Percentiles rank a stretch among this genome's conserved stretches.
These are phyloP conservation scores for Trichoderma cornu-damae DNA, from an alignment of 2,329 filamentous ascomycete species.

Conservation along the genomic window DNA sequence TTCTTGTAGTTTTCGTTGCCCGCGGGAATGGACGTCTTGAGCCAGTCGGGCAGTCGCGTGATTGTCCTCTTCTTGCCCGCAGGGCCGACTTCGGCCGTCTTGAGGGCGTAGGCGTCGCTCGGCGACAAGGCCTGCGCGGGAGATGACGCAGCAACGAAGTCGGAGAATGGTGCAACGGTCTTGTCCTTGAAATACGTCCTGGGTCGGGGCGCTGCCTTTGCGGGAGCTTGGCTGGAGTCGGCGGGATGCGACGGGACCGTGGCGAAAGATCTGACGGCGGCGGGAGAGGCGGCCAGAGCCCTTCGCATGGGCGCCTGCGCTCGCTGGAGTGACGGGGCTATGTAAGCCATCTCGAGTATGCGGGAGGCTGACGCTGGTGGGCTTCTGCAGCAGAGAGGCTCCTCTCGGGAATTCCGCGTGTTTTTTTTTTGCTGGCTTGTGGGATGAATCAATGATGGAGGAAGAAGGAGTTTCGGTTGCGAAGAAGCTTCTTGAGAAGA, in stretches of 20 bases:
- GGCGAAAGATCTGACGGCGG: constrained; percentile 39
- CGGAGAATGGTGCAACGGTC: constrained; percentile 51
- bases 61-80: constrained; percentile 58
- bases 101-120: constrained; percentile 54
- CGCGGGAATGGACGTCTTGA: constrained; percentile 90
- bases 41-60: constrained; percentile 80
- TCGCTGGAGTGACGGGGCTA: constrained; percentile 40
- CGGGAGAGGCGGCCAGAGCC: constrained; percentile 34
- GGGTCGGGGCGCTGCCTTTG: constrained; percentile 28
- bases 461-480: too few relatives aligned
- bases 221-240: constrained; percentile 23
- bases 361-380: not conserved
- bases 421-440: not conserved
- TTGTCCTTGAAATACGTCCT: constrained; percentile 57
- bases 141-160: constrained; percentile 48
- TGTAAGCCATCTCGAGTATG: constrained; percentile 33
- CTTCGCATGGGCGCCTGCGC: constrained; percentile 41
- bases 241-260: constrained; percentile 39
- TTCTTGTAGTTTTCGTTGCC: constrained; percentile 81
- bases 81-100: constrained; percentile 60
- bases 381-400: not conserved
- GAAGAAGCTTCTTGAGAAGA: not conserved
- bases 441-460: not conserved
- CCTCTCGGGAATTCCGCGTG: constrained; percentile 7
- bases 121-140: constrained; percentile 41